These are phyloP conservation scores for Larix kaempferi DNA, from an alignment of 75 land plant species.

Conservation along the genomic window DNA sequence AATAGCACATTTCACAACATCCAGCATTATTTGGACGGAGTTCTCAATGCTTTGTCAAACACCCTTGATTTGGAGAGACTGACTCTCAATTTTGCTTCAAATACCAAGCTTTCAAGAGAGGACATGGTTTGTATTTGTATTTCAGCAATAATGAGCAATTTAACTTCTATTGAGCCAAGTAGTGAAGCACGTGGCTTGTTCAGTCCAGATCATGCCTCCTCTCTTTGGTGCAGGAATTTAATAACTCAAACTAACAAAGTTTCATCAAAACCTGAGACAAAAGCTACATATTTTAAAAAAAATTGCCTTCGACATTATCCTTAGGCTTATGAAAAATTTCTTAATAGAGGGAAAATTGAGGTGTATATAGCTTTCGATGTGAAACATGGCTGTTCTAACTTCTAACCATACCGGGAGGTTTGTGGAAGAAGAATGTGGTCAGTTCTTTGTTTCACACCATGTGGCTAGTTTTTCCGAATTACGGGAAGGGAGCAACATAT, in stretches of 20 bases:
- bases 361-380: conserved; percentile 8
- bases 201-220: no score
- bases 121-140: conserved; percentile 38
- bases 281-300: conserved; percentile 1
- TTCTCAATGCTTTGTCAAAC: not conserved
- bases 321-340: conserved; percentile 38
- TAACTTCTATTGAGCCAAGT: not conserved
- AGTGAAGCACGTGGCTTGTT: no score
- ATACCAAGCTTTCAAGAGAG: conserved; percentile 11
- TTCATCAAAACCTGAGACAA: conserved; percentile 19
- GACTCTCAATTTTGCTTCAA: not conserved
- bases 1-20: not conserved
- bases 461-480: conserved; percentile 28
- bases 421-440: not conserved
- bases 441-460: not conserved
- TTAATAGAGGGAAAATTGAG: conserved; percentile 22
- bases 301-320: conserved; percentile 19
- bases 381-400: not conserved
- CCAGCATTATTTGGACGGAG: not conserved
- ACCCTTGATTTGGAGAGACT: conserved; percentile 4
- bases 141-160: conserved; percentile 20
- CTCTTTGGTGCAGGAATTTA: no score
- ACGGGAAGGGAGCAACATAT: conserved; percentile 29
- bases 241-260: no score
- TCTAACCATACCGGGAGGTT: not conserved